Evolutionary conservation across 1,284 basidiomycete species (phyloP), one percentile per base, ranked within the genome.

Genomic region (Trametes versicolor): DNA sequence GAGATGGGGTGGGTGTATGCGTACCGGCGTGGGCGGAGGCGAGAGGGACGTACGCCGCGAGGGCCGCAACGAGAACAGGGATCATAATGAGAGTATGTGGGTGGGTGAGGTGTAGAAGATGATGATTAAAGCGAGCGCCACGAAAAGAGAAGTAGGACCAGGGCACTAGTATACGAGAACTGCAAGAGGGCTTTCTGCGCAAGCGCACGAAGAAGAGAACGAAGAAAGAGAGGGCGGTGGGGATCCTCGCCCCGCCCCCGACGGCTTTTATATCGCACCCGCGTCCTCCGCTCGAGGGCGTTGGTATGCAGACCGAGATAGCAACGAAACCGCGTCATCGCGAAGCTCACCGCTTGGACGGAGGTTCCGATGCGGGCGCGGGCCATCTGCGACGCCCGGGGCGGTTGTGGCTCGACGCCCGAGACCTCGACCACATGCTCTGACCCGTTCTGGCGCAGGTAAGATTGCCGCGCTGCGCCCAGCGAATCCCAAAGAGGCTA

Each of bases 11-110:
- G 41, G 41, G 19, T 43, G 41, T 43, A n/a, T 43, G 41, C 69
- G 34, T 58, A 72, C 72, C 63, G 17, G 67, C 66, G 55, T 76
- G 75, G 10, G 64, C 74, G n/a, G 71, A 68, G 25, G 68, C 70
- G 55, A 73, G 63, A 29, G 74, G 73, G 23, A 71, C 52, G 43
- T 70, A 61, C 32, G 72, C 68, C 63, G 73, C 73, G 32, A 71
- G 21, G 32, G 74, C 67, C 39, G 65, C 60, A 10, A 67, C 19
- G 8, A 70, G 48, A 27, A 64, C 37, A 8, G 63, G 48, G 17
- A 63, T 57, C 68, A 70, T 67, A 57, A 61, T 53, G 60, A 52
- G 25, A 54, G 47, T 37, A 36, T 52, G 52, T 27, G 29, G 10
- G 25, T 32, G 13, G 37, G 37, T 12, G 10, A 17, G 49, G 49